A percentile compares a stretch with the other conserved stretches of the same genome.
phyloP scores from a whole-genome alignment of 257 asterid species.

The Paraleonurus japonicus region DNA sequence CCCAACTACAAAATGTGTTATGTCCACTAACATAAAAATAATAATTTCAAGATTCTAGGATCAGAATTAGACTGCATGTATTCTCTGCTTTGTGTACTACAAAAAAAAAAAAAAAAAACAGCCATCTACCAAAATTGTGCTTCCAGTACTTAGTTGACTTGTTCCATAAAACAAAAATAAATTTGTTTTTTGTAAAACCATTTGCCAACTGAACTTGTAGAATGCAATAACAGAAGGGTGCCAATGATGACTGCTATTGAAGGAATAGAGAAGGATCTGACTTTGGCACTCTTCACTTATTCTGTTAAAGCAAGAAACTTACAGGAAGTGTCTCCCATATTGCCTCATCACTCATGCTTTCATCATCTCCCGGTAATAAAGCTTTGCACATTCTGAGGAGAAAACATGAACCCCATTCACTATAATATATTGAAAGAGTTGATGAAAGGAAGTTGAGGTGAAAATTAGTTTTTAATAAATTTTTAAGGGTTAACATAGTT shows the following conservation, averaged over 20 bases:
- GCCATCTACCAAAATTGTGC: neutral
- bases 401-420: conserved; percentile 23
- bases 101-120: neutral
- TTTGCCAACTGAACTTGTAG: conserved; percentile 14
- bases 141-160: conserved; percentile 1
- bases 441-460: neutral
- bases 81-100: neutral
- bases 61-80: neutral
- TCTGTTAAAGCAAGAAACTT: conserved; percentile 37
- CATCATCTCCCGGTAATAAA: conserved; percentile 94
- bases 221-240: conserved; percentile 9
- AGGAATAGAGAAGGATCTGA: conserved; percentile 16
- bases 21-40: neutral
- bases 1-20: neutral
- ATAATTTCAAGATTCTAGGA: neutral
- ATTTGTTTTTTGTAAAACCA: conserved; percentile 7
- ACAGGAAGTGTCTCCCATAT: conserved; percentile 99
- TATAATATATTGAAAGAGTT: conserved; percentile 20
- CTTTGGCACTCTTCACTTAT: conserved; percentile 11
- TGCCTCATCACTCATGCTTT: conserved; percentile 84
- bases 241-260: neutral
- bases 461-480: neutral
- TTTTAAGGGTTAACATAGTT: conserved; percentile 14
- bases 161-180: neutral
- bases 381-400: conserved; percentile 90